These are phyloP conservation scores for Camelina hispida DNA, from an alignment of 345 rosid species.

Conservation along the genomic window DNA sequence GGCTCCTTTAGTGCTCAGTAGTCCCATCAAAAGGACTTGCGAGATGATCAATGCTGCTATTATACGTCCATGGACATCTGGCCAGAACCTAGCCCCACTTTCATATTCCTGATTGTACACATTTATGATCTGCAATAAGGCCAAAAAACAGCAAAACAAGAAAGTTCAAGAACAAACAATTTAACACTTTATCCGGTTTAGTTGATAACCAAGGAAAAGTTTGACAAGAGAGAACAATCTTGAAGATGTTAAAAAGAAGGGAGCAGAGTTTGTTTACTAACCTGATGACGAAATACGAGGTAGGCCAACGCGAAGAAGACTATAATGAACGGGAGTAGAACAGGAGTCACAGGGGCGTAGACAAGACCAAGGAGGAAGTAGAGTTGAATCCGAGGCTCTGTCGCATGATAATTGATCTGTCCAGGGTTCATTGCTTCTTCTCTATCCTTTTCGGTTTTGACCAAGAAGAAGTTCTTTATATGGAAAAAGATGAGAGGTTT, in stretches of 20 bases:
- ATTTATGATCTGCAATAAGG: conserved; percentile 72
- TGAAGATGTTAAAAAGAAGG: conserved; percentile 16
- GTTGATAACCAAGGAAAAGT: conserved; percentile 1
- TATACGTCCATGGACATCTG: conserved; percentile 84
- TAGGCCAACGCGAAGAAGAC: conserved; percentile 84
- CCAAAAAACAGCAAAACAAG: background rate
- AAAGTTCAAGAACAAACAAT: conserved; percentile 14
- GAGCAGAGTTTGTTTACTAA: conserved; percentile 36
- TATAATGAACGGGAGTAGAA: conserved; percentile 84
- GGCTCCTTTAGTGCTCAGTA: conserved; percentile 67
- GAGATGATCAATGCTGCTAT: conserved; percentile 75
- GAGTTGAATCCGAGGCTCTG: conserved; percentile 93
- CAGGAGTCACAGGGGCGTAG: conserved; percentile 83
- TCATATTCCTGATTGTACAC: conserved; percentile 95
- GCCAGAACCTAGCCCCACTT: conserved; percentile 95
- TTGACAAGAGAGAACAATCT: background rate
- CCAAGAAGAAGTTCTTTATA: conserved; percentile 87
- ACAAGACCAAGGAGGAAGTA: conserved; percentile 95
- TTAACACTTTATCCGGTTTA: background rate
- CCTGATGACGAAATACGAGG: conserved; percentile 95
- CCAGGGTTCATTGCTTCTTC: conserved; percentile 98
- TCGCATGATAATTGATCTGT: conserved; percentile 77
- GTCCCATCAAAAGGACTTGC: conserved; percentile 78
- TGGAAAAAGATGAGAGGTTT: conserved; percentile 84
- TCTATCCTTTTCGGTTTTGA: conserved; percentile 95